phyloP scores from a whole-genome alignment of 352 stramenopile species.

The Phytophthora podocarpi region DNA sequence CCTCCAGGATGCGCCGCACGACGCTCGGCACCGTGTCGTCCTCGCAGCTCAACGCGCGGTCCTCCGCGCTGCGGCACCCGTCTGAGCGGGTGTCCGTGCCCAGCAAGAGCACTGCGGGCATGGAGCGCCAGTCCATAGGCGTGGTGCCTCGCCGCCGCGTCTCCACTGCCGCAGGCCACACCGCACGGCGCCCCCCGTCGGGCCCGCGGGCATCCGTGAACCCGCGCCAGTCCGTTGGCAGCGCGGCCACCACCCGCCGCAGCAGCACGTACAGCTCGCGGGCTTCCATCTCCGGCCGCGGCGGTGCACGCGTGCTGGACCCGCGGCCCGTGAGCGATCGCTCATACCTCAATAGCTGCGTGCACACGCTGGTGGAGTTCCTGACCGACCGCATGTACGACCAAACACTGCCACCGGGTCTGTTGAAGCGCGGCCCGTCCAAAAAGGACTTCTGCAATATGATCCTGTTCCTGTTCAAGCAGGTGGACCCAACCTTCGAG shows the following conservation, averaged over 20 bases:
- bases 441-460: conserved; percentile 98
- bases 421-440: conserved; percentile 92
- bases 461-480: conserved; percentile 95
- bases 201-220: conserved; percentile 49
- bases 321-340: conserved; percentile 91
- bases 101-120: conserved; percentile 30
- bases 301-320: conserved; percentile 61
- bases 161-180: conserved; percentile 40
- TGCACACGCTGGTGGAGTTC: conserved; percentile 94
- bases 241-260: conserved; percentile 37
- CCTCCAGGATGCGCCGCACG: conserved; percentile 71
- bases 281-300: conserved; percentile 49
- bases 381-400: conserved; percentile 92
- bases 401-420: conserved; percentile 90
- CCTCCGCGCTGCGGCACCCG: conserved; percentile 39
- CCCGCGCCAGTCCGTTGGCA: conserved; percentile 55
- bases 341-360: conserved; percentile 91
- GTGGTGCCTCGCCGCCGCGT: conserved; percentile 56
- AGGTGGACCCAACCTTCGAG: conserved; percentile 93
- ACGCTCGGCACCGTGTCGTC: conserved; percentile 85
- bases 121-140: conserved; percentile 67
- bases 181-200: conserved; percentile 16
- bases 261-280: conserved; percentile 71
- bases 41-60: conserved; percentile 81
- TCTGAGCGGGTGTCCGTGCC: conserved; percentile 65